Base-by-base conservation (phyloP, 352 stramenopile genomes). In the Pythium folliculosum region DNA sequence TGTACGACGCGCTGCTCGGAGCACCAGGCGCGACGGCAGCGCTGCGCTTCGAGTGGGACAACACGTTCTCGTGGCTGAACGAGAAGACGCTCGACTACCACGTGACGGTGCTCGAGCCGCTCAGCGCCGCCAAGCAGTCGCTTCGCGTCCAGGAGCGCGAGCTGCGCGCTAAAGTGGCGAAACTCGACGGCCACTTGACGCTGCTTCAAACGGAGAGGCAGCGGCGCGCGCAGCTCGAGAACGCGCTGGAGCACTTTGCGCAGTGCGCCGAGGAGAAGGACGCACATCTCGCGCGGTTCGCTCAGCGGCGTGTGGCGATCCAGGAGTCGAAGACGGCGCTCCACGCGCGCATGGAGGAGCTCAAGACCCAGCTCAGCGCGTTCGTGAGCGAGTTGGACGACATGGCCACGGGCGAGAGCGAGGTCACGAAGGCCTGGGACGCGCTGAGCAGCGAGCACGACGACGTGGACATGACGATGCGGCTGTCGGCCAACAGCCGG, bases 51-150 rank as follows among this genome's bases (percentile, higher is more conserved):
- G 76, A 84, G 43, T 95, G 86, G 86, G 84, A 95, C 65, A 95
- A 95, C 54, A 75, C 81, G 37, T 95, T 93, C 57, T 92, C 84
- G 23, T 95, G 86, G 86, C 73, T 95, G 1, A 90, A 92, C 48
- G 83, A 89, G 56, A 95, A 95, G 68, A 95, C 86, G 1, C 59
- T 95, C 43, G 86, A 93, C 63, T 93, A 95, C 65, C 86, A 93
- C 22, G 86, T 95, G 30, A 88, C 82, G 6, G 75, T 95, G 3
- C 75, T 89, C 14, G 78, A 92, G 52, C 86, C 76, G 12, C 57
- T 92, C 35, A 76, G 76, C 8, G 57, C 55, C 2, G 67, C 76
- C 38, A 76, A 78, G 49, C 59, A 86, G 59, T 52, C 75, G 16
- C 51, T 81, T 8, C 74, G 77, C n/a, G 63, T 60, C 7, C 69